A percentile compares a stretch with the other conserved stretches of the same genome.
These are phyloP conservation scores for Podospora sp. DNA, from an alignment of 495 filamentous ascomycete species.

Conservation along the genomic window DNA sequence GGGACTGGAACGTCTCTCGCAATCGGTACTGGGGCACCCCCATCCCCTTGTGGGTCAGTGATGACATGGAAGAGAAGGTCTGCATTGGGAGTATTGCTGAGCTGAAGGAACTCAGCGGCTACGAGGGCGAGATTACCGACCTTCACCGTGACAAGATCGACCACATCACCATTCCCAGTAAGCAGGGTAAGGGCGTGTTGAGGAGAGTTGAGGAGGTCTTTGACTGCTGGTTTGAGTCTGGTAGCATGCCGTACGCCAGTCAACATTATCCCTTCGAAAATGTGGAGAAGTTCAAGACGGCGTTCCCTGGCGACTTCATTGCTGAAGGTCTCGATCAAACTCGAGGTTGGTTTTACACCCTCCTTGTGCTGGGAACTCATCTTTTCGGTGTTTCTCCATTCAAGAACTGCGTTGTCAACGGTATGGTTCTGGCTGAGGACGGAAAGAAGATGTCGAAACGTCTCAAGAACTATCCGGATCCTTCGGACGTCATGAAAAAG, in stretches of 20 bases:
- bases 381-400: constrained; percentile 89
- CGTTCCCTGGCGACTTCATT: constrained; percentile 95
- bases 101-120: constrained; percentile 84
- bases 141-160: constrained; percentile 95
- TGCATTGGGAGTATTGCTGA: constrained; percentile 87
- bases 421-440: constrained; percentile 90
- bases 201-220: constrained; percentile 89
- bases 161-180: constrained; percentile 92
- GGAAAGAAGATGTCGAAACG: constrained; percentile 99
- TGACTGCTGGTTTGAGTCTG: constrained; percentile 90
- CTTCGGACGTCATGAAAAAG: constrained; percentile 76
- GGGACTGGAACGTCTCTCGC: constrained; percentile 95
- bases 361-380: constrained; percentile 87
- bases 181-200: constrained; percentile 82
- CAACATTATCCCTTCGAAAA: constrained; percentile 96
- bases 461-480: constrained; percentile 96
- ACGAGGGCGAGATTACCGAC: constrained; percentile 81
- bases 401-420: constrained; percentile 96
- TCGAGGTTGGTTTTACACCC: constrained; percentile 96
- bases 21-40: constrained; percentile 98
- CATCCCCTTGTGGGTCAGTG: constrained; percentile 91
- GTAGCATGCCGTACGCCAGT: constrained; percentile 95
- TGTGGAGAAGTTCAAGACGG: constrained; percentile 72
- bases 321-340: constrained; percentile 82
- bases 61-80: constrained; percentile 82